Conservation (phyloP, 2,329 filamentous ascomycete genomes). For the Lizonia empirigonia region DNA sequence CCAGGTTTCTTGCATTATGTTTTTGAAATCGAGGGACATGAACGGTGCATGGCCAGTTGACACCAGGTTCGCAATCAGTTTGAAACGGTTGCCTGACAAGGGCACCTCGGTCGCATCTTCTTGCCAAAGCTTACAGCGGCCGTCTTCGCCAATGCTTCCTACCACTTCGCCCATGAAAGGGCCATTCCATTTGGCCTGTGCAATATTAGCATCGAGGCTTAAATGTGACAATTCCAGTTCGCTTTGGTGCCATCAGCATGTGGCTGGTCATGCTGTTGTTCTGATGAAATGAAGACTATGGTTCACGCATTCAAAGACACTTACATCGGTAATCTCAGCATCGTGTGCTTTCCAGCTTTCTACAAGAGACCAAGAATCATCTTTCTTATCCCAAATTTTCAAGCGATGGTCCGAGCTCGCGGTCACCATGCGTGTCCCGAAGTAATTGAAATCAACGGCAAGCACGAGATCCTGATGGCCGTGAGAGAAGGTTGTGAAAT, state of each 20-base stretch:
- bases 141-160: constrained; percentile 86
- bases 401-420: constrained; percentile 92
- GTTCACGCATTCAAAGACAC: constrained; percentile 29
- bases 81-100: constrained; percentile 78
- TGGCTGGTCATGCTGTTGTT: too few species aligned
- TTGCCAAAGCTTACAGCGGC: constrained; percentile 89
- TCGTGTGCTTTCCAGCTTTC: constrained; percentile 92
- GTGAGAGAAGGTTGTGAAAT: constrained; percentile 67
- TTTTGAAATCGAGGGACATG: constrained; percentile 83
- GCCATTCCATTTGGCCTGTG: constrained; percentile 88
- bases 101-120: constrained; percentile 83
- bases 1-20: constrained; percentile 82
- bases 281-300: constrained; percentile 7
- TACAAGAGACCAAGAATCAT: constrained; percentile 75
- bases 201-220: constrained; percentile 23
- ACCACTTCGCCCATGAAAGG: constrained; percentile 87
- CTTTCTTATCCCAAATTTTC: constrained; percentile 86
- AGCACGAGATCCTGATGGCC: constrained; percentile 82
- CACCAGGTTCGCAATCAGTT: constrained; percentile 65
- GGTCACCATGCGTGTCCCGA: constrained; percentile 88
- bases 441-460: constrained; percentile 87
- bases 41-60: constrained; percentile 73
- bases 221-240: neutral
- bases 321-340: constrained; percentile 85
- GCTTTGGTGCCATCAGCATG: too few species aligned